Base-by-base conservation (phyloP, 2,329 filamentous ascomycete genomes). In the Didymella lethalis region DNA sequence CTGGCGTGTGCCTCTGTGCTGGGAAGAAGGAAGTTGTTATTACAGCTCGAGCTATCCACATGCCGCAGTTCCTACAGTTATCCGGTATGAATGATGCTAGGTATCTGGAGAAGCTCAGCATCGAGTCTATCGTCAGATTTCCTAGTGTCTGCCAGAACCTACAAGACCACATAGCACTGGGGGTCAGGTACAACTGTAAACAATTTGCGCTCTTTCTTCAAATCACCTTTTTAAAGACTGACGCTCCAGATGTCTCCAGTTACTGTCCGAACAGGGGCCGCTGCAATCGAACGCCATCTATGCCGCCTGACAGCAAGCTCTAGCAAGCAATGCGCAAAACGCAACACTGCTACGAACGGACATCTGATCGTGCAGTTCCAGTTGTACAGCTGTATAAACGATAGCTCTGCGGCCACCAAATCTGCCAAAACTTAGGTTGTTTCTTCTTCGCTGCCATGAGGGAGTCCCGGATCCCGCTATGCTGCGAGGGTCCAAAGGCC, bases 241-340 rank as follows among this genome's bases (percentile, higher is more conserved):
- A 36, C 7, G 32, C 32, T 36, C 16, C 6, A 36, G 14, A 36
- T 4, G n/a, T 7, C 5, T 36, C 32, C 32, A 36, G n/a, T n/a
- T 14, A n/a, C 14, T 36, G 16, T 36, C 14, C 14, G 16, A 36
- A 36, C 7, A 12, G 32, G 4, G 16, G 16, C 16, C 16, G 14
- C 7, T 36, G 32, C 14, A 36, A n/a, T 36, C 32, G 14, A 7
- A n/a, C n/a, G 32, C 32, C 14, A 36, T 7, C 4, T n/a, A 36
- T 10, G 32, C 32, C 12, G 32, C 32, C 32, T 4, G n/a, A 36
- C 16, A 36, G 32, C 32, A 5, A n/a, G 32, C 32, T 36, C 32
- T 4, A 53, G 63, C 7, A 61, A 66, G 26, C 67, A 63, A 18
- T 72, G 74, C 31, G 69, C 73, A 3, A 72, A 40, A 25, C 32